These are phyloP conservation scores for Camellia japonica DNA, from an alignment of 148 eudicot species.

Conservation along the genomic window DNA sequence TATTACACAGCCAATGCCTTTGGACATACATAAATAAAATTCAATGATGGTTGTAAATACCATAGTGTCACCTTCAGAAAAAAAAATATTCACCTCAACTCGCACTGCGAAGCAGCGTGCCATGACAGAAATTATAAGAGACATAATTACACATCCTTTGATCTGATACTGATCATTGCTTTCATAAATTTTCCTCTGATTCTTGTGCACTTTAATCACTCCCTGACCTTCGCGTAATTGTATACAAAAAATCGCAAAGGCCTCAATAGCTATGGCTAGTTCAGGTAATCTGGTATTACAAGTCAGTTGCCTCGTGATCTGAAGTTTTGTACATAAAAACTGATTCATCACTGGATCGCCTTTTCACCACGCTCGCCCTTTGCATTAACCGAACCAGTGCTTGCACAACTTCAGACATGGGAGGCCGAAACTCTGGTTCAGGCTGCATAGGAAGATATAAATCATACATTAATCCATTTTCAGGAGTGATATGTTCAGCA, in stretches of 20 bases:
- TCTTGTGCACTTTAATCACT: neutral
- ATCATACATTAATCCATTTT: neutral
- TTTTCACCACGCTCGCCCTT: constrained; percentile 75
- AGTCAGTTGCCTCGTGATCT: constrained; percentile 69
- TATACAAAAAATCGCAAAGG: constrained; percentile 24
- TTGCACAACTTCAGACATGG: constrained; percentile 99
- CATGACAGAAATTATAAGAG: no score
- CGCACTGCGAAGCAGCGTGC: no score
- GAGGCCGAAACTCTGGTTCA: constrained; percentile 96
- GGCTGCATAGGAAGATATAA: constrained; percentile 46
- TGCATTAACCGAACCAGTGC: constrained; percentile 91
- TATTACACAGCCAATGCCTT: neutral
- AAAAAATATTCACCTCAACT: no score
- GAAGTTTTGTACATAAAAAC: constrained; percentile 76
- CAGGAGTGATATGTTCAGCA: no score
- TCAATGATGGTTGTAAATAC: neutral
- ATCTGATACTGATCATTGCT: neutral
- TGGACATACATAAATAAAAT: neutral
- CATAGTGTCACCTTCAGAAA: no score
- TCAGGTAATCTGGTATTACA: constrained; percentile 36
- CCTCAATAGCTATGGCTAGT: neutral
- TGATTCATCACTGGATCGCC: constrained; percentile 76
- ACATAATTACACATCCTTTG: neutral
- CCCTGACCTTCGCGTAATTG: constrained; percentile 4
- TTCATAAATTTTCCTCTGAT: neutral